Conservation (phyloP, 352 stramenopile genomes). For the Pythium aristosporum region DNA sequence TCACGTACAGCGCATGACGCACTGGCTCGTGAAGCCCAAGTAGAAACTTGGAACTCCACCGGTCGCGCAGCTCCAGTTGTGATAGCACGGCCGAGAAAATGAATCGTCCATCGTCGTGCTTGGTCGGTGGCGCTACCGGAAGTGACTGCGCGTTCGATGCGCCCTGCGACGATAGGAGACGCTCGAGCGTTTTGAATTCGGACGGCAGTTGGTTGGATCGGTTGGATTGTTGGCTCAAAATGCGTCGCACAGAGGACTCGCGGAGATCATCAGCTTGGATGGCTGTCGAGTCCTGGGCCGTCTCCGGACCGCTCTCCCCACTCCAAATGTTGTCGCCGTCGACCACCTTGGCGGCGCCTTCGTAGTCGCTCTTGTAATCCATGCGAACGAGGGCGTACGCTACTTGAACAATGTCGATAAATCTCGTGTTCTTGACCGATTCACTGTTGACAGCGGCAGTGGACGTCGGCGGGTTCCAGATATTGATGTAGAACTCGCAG, state of each 20-base stretch:
- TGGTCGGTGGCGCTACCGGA: constrained; percentile 49
- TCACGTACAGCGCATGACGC: constrained; percentile 79
- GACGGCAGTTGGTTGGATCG: constrained; percentile 16
- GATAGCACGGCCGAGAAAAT: constrained; percentile 75
- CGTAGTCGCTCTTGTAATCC: constrained; percentile 75
- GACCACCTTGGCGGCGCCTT: constrained; percentile 8
- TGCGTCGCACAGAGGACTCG: constrained; percentile 2
- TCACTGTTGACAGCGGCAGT: constrained; percentile 22
- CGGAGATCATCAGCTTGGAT: background rate
- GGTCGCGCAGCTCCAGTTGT: constrained; percentile 45
- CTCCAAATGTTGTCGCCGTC: constrained; percentile 56
- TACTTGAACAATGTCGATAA: constrained; percentile 77
- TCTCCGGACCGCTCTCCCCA: constrained; percentile 22
- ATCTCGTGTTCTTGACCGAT: constrained; percentile 29
- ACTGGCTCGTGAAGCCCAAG: constrained; percentile 75
- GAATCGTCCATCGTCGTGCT: constrained; percentile 46
- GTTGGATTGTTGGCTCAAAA: constrained; percentile 19
- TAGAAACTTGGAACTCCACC: constrained; percentile 70
- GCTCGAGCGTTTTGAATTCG: constrained; percentile 34
- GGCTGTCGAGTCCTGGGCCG: background rate
- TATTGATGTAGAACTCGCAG: constrained; percentile 83
- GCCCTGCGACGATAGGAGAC: constrained; percentile 30
- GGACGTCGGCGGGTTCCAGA: constrained; percentile 37
- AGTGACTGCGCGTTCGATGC: constrained; percentile 22
- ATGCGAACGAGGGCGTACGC: constrained; percentile 64